Evolutionary conservation across 257 asterid species (phyloP), one percentile per base, ranked within the genome.

Genomic region (Verbena officinalis): DNA sequence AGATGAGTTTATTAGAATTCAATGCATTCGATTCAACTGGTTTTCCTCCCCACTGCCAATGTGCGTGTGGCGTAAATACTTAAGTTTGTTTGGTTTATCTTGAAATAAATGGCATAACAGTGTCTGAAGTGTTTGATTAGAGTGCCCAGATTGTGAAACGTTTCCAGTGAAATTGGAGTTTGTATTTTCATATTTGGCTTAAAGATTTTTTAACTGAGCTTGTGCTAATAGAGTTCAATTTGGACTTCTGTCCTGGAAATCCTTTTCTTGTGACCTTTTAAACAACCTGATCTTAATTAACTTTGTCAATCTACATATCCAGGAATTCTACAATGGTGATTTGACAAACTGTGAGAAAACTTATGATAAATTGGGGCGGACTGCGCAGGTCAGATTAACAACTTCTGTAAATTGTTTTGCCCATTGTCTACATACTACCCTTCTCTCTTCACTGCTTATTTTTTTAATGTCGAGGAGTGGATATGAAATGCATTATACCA

Each of bases 331-430:
- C 71, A 67, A 74, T 66, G 98, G 95, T 54, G 98, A 92, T 76
- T 72, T 92, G 67, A 55, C 52, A 75, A 76, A 81, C 51, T 92
- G 98, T 49, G 98, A 93, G 83, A 76, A 46, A 55, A 87, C 84
- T 74, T 87, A 55, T 53, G 98, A 93, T 72, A 89, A 93, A 83
- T 60, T 92, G 86, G 98, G 98, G 51, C 98, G 98, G 44, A 87
- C 98, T n/a, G 89, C 97, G 73, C 81, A 89, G 96, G 98, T 92
- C 55, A 77, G 78, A 61, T 62, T 68, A 66, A 45, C 34, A 40
- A 13, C 58, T 27, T 48, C 50, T 55, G 45, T 33, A 15, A 52
- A 31, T 57, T 9, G 19, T 49, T 57, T 46, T 23, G 21, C 55
- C 45, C 56, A 11, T 55, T 54, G 2, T 27, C 8, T 65, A 31